Evolutionary conservation across 2,329 filamentous ascomycete genomes (phyloP).

Genomic region (Bipolaris oryzae): DNA sequence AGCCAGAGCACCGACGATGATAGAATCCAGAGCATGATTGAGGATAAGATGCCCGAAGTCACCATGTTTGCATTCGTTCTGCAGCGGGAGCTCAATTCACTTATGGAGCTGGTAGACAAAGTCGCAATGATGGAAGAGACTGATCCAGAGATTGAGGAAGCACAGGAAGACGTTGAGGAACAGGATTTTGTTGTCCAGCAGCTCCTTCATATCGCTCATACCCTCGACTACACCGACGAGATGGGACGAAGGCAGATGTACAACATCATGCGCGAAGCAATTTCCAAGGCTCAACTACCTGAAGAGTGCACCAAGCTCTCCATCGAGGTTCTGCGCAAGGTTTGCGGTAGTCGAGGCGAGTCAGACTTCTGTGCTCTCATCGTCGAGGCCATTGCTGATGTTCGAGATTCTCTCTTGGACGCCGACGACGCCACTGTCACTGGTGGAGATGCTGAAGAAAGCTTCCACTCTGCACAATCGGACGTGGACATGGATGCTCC

Average conservation of each 20-base stretch:
- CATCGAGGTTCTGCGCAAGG: constrained; percentile 78
- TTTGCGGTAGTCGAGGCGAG: constrained; percentile 81
- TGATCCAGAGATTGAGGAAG: constrained; percentile 64
- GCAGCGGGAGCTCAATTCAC: constrained; percentile 74
- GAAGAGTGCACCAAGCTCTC: constrained; percentile 91
- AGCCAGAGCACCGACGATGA: constrained; percentile 76
- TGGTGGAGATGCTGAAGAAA: constrained; percentile 63
- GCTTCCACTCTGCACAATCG: constrained; percentile 91
- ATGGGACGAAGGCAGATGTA: constrained; percentile 97
- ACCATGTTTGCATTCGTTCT: constrained; percentile 88
- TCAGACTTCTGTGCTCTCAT: constrained; percentile 84
- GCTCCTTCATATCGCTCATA: constrained; percentile 87
- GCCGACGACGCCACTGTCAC: constrained; percentile 67
- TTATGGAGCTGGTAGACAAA: constrained; percentile 67
- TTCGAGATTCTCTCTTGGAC: constrained; percentile 85
- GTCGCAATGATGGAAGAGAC: constrained; percentile 61
- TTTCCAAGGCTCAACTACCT: constrained; percentile 85
- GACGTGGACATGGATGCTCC: constrained; percentile 70
- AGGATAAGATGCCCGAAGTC: constrained; percentile 95
- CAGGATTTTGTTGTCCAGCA: constrained; percentile 97
- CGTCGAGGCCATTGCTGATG: constrained; percentile 92
- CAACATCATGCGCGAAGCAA: constrained; percentile 79
- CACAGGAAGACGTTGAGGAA: constrained; percentile 82
- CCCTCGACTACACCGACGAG: constrained; percentile 96
- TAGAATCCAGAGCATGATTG: constrained; percentile 75